phyloP scores from a whole-genome alignment of 2,329 filamentous ascomycete species.

The Aspergillus aculeatinus region DNA sequence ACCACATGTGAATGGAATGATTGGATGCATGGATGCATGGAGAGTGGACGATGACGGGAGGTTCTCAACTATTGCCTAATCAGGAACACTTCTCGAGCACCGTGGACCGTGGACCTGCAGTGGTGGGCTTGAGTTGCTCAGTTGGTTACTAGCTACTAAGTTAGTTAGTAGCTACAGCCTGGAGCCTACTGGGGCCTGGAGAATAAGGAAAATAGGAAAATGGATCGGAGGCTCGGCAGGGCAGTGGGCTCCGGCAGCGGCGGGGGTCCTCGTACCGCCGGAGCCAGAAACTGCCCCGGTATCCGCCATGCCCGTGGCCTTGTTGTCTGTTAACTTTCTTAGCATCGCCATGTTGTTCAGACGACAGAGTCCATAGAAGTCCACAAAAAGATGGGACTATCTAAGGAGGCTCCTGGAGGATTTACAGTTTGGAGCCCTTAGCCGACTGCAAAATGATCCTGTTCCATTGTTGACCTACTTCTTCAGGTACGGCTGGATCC shows the following conservation, averaged over 20 bases:
- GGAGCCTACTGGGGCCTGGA: too few species aligned
- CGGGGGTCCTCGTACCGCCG: constrained; percentile 1
- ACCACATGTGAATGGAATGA: too few species aligned
- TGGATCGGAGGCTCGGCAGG: constrained; percentile 13
- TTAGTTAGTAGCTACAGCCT: too few species aligned
- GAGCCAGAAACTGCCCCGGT: constrained; percentile 13
- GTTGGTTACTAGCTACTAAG: too few species aligned
- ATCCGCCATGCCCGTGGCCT: neutral
- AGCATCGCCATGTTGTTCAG: neutral
- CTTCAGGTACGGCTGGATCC: constrained; percentile 2
- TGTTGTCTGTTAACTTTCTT: neutral
- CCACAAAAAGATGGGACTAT: neutral
- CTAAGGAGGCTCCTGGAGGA: constrained; percentile 2
- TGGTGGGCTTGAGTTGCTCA: neutral
- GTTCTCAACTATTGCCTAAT: neutral
- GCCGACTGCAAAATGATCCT: constrained; percentile 3
- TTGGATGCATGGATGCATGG: neutral
- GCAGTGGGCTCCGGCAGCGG: constrained; percentile 7
- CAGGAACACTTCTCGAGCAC: neutral
- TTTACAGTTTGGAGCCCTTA: constrained; percentile 14
- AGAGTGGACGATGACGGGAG: too few species aligned
- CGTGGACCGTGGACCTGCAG: neutral
- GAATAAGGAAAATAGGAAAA: neutral
- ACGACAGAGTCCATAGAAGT: neutral
- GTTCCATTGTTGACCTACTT: neutral